Evolutionary conservation across 768 basidiomycete species (phyloP).

Genomic region (Leccinum fibrillosum): DNA sequence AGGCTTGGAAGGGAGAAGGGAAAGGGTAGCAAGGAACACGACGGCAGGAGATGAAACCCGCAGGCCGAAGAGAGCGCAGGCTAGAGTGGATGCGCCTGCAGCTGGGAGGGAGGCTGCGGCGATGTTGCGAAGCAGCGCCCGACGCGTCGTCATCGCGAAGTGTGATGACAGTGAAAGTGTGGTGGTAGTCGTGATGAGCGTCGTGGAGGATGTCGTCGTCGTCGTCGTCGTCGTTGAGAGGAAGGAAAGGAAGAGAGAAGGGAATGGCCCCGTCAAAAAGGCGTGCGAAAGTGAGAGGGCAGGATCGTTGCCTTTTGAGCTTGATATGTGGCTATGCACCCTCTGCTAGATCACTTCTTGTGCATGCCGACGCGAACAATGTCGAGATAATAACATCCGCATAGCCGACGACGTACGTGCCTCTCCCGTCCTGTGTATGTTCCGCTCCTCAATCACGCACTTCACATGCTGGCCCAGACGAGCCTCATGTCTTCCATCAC

Average conservation of each 20-base stretch:
- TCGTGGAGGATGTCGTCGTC: slow-evolving; percentile 18
- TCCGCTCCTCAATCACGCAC: slow-evolving; percentile 17
- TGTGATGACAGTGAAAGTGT: not conserved
- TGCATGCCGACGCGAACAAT: slow-evolving; percentile 7
- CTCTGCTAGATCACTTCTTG: not conserved
- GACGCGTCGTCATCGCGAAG: slow-evolving; percentile 26
- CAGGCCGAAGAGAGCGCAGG: slow-evolving; percentile 48
- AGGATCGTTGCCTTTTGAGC: slow-evolving; percentile 31
- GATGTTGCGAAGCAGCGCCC: slow-evolving; percentile 15
- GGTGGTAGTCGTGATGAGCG: not conserved
- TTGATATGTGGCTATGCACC: slow-evolving; percentile 27
- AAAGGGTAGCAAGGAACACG: slow-evolving; percentile 58
- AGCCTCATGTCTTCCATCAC: slow-evolving; percentile 20
- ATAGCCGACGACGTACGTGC: not conserved
- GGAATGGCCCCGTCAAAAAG: slow-evolving; percentile 21
- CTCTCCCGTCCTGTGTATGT: not conserved
- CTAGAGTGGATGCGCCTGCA: slow-evolving; percentile 21
- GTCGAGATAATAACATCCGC: slow-evolving; percentile 3
- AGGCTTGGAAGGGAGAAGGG: slow-evolving; percentile 52
- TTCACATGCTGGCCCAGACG: slow-evolving; percentile 10
- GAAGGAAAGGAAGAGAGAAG: slow-evolving; percentile 19
- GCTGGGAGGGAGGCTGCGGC: slow-evolving; percentile 23
- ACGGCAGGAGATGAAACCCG: slow-evolving; percentile 68
- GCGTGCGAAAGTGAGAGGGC: slow-evolving; percentile 29
- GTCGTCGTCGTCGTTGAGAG: slow-evolving; percentile 25